These are phyloP conservation scores for Geoglossum cookeanum DNA, from an alignment of 2,329 filamentous ascomycete species.

Conservation along the genomic window DNA sequence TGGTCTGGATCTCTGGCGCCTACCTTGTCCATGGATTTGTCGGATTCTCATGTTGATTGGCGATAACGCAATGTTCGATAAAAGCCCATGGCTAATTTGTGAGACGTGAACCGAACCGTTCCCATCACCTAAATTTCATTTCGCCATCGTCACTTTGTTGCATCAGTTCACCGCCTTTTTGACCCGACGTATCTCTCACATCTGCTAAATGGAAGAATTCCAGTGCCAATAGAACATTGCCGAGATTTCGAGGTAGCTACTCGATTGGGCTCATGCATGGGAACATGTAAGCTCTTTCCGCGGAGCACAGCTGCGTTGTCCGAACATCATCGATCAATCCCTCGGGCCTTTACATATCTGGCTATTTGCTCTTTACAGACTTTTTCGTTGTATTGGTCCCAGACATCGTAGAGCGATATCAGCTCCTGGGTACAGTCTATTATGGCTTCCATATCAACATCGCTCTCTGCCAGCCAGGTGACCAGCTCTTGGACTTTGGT, in stretches of 20 bases:
- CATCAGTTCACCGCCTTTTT: neutral
- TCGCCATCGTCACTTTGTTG: neutral
- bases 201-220: neutral
- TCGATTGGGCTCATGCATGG: neutral
- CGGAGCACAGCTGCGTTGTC: neutral
- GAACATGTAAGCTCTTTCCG: neutral
- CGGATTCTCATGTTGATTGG: conserved; percentile 1
- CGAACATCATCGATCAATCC: conserved; percentile 31
- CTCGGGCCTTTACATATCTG: conserved; percentile 40
- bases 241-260: neutral
- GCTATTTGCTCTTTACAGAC: conserved; percentile 42
- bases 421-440: conserved; percentile 84
- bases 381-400: conserved; percentile 47
- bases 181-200: neutral
- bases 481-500: conserved; percentile 47
- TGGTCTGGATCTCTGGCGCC: neutral
- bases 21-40: neutral
- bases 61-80: neutral
- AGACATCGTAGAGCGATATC: conserved; percentile 68
- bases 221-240: neutral
- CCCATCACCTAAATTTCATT: neutral
- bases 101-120: neutral
- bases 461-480: conserved; percentile 70
- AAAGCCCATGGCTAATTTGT: neutral
- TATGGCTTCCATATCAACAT: conserved; percentile 64